Conservation (phyloP, 257 asterid genomes). For the Leptodermis oblonga region DNA sequence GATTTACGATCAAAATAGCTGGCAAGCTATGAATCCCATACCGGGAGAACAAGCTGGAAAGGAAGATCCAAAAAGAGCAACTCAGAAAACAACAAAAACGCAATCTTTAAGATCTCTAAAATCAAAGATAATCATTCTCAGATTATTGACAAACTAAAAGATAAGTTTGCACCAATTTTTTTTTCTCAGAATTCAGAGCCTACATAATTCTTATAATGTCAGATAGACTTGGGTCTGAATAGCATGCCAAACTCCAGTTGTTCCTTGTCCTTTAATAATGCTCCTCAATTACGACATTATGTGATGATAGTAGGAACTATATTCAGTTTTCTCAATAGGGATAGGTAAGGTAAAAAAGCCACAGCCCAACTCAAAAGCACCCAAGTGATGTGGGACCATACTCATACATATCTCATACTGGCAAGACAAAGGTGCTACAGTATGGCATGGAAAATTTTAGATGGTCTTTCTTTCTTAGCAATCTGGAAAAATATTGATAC, state of each 20-base stretch:
- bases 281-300: background rate
- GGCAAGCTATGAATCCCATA: constrained; percentile 74
- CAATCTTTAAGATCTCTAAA: background rate
- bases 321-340: background rate
- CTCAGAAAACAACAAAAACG: constrained; percentile 10
- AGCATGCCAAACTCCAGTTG: background rate
- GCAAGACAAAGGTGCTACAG: background rate
- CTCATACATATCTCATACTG: background rate
- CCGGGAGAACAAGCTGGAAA: constrained; percentile 61
- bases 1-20: constrained; percentile 47
- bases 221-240: background rate
- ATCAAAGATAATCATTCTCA: background rate
- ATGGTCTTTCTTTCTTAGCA: background rate
- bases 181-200: background rate
- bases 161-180: background rate
- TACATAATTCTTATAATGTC: background rate
- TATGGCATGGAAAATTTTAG: background rate
- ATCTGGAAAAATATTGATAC: background rate
- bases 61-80: constrained; percentile 16
- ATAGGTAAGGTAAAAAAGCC: background rate
- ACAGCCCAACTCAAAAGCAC: background rate
- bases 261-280: background rate
- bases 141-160: background rate
- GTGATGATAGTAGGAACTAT: too few species aligned
- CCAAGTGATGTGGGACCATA: background rate